Base-by-base conservation (phyloP, 202 grass and related monocot species). In the Carex sylvatica region DNA sequence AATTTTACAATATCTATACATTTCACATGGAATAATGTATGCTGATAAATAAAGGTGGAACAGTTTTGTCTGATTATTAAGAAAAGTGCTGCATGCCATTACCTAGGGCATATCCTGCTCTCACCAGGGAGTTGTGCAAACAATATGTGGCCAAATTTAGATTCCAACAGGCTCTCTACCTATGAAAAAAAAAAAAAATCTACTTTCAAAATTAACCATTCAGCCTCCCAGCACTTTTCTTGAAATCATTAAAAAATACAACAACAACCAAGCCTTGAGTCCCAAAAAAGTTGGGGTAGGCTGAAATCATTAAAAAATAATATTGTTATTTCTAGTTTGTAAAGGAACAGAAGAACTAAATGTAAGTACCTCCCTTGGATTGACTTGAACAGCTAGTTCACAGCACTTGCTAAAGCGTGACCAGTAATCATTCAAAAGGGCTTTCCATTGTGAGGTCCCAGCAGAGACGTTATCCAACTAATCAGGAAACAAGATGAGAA, bases 401-500 rank as follows among this genome's bases (percentile, higher is more conserved):
- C 92, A 99, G 80, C 88, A 92, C 86, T 90, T 96, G 74, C 82
- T 99, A 88, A 99, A 99, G 68, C 89, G 76, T 72, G 90, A 87
- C 93, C 93, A 99, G 80, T 92, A 99, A 89, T 93, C 86, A 84
- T 83, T 92, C 68, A 95, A 70, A 86, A 95, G 89, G 74, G 87
- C 89, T 86, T 95, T 99, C 93, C 96, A 99, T 87, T 95, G 91
- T 46, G 96, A 95, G 85, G 86, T 85, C 30, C 96, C 96, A 82
- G 91, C 89, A 86, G 93, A 99, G 15, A 99, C 89, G 88, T 99
- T 99, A 77, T 99, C 92, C 70, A 99, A 87, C 96, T 98, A 87
- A 87, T 70, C 67, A 88, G 80, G 35, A 44, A 65, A 65, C 24
- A 83, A 77, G 78, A 79, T 85, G 22, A 62, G 11, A 74, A 35